Percentiles rank a stretch among this genome's conserved stretches.
Evolutionary conservation across 2,329 filamentous ascomycete genomes (phyloP).

Genomic region (Ophiostoma piceae): DNA sequence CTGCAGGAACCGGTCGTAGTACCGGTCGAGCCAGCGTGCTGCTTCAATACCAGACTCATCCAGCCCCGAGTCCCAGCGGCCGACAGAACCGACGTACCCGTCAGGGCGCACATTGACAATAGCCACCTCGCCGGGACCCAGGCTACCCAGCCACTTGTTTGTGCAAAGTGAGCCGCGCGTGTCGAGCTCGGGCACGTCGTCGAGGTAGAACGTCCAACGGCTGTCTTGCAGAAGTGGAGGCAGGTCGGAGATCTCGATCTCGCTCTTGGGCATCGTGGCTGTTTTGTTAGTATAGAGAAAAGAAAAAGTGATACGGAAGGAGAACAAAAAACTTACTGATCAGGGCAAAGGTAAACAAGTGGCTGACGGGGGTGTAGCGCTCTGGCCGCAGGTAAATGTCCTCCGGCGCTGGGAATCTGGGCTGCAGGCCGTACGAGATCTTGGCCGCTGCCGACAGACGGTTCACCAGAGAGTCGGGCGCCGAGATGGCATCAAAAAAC

Average conservation of each 20-base stretch:
- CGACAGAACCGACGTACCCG: conserved; percentile 65
- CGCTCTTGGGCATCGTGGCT: conserved; percentile 56
- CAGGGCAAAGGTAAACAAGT: conserved; percentile 63
- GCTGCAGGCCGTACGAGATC: conserved; percentile 56
- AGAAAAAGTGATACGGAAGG: background rate
- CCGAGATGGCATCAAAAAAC: conserved; percentile 52
- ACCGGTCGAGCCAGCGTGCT: conserved; percentile 50
- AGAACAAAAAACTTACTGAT: conserved; percentile 50
- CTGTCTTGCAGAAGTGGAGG: conserved; percentile 58
- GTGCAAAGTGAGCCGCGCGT: conserved; percentile 52
- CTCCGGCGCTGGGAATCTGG: conserved; percentile 51
- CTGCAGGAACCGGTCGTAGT: conserved; percentile 52
- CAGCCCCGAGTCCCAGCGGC: conserved; percentile 48
- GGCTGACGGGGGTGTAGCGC: conserved; percentile 62
- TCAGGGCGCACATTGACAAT: conserved; percentile 67
- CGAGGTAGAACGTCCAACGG: conserved; percentile 67
- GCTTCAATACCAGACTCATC: conserved; percentile 49
- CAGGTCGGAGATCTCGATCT: conserved; percentile 61
- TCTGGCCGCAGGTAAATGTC: conserved; percentile 64
- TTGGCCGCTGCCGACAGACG: conserved; percentile 55
- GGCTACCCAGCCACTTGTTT: conserved; percentile 62
- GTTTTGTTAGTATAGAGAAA: conserved; percentile 22
- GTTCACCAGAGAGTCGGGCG: conserved; percentile 51
- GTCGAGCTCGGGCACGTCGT: conserved; percentile 55
- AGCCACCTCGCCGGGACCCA: conserved; percentile 53